These are phyloP conservation scores for Botryotinia narcissicola DNA, from an alignment of 2,329 filamentous ascomycete species.

Conservation along the genomic window DNA sequence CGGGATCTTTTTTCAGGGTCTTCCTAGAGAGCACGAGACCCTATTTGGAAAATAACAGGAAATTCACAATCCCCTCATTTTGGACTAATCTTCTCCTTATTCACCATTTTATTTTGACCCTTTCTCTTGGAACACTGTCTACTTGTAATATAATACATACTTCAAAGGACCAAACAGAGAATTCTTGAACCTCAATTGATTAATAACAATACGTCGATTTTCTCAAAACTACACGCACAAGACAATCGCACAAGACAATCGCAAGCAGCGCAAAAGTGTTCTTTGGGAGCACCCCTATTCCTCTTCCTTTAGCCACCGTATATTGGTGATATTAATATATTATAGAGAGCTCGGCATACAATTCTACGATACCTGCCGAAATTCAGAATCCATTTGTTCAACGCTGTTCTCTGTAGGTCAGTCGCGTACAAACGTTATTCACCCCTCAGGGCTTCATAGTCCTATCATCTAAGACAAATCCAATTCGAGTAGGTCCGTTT, in stretches of 20 bases:
- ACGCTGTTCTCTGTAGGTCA: neutral
- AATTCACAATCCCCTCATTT: constrained; percentile 4
- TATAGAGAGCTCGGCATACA: neutral
- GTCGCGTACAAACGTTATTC: neutral
- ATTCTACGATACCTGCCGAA: neutral
- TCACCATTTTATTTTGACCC: neutral
- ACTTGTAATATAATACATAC: neutral
- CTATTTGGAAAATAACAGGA: neutral
- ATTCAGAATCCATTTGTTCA: neutral
- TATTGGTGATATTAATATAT: neutral
- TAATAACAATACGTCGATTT: neutral
- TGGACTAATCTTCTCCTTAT: neutral
- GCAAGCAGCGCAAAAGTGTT: neutral
- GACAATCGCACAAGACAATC: neutral
- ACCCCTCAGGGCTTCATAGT: neutral
- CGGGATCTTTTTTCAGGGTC: constrained; percentile 2
- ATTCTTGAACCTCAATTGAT: neutral
- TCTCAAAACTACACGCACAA: neutral
- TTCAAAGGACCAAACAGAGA: neutral
- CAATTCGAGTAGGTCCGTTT: neutral
- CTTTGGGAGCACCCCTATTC: neutral
- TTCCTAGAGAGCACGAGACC: constrained; percentile 7
- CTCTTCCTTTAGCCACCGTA: neutral
- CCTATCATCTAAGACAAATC: neutral
- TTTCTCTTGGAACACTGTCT: neutral